Evolutionary conservation across 257 asterid genomes (phyloP), one percentile per base, ranked within the genome.

Genomic region (Salvia hispanica): DNA sequence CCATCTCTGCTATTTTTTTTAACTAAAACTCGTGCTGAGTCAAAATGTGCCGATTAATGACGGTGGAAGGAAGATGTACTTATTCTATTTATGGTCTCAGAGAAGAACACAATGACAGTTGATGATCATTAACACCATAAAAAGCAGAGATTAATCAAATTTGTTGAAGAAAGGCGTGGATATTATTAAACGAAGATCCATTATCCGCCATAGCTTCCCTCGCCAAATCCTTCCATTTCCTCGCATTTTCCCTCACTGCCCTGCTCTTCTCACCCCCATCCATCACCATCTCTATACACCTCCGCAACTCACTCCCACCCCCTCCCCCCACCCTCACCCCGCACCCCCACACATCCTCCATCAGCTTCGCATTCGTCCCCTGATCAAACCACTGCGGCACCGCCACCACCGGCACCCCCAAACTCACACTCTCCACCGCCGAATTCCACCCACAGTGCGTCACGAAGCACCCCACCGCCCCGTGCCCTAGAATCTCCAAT

Each of bases 381-480:
- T 87, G 95, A 58, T 84, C 95, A 0, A 80, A 64, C 79, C 86
- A 77, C 5, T 71, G 74, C 1, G 95, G 91, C 50, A 76, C 77
- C 1, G 86, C 91, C 75, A 87, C 84, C 13, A 80, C 52, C 0
- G 89, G 91, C 0, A 82, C 81, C 5, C 0, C 89, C 83, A 12
- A 81, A 50, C 1, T 37, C 0, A 79, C 1, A 50, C 89, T 87
- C 62, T 87, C 95, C 3, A 87, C 44, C 1, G 87, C 78, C 14
- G 95, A 87, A 70, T 84, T 87, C 91, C 89, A 87, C 9, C 91
- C 95, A 14, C 94, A 86, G 15, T 86, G 94, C 7, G 82, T 79
- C 31, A 86, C 57, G 9, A 87, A 87, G 47, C 89, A 87, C 2
- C 87, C 89, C 54, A 84, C 3, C 5, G 95, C 67, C 0, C 76